These are phyloP conservation scores for Knoxia roxburghii DNA, from an alignment of 257 asterid species.

Conservation along the genomic window DNA sequence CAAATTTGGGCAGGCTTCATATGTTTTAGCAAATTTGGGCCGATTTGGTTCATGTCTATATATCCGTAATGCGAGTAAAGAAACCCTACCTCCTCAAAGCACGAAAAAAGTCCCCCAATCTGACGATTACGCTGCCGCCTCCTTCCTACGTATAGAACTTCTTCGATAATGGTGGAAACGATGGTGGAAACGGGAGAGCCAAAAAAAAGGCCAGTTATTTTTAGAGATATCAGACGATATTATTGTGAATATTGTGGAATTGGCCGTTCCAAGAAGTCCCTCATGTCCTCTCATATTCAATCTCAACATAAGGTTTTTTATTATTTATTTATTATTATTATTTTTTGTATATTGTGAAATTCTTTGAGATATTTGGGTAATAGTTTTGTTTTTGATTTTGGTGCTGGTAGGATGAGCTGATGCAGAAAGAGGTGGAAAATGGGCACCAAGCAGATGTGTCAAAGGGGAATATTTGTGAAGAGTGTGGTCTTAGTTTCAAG, in stretches of 20 bases:
- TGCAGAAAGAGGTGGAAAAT: slow-evolving; percentile 38
- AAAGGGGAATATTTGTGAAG: slow-evolving; percentile 49
- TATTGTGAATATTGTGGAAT: slow-evolving; percentile 79
- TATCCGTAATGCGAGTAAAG: no score
- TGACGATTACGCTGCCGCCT: no score
- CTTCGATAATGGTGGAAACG: no score
- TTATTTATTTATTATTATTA: background rate
- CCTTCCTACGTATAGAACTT: no score
- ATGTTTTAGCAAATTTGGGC: no score
- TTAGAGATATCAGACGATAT: slow-evolving; percentile 66
- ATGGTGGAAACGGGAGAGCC: slow-evolving; percentile 26
- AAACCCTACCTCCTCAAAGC: no score
- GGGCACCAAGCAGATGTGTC: slow-evolving; percentile 19
- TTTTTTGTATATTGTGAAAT: background rate
- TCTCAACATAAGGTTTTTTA: slow-evolving; percentile 54
- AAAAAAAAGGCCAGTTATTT: slow-evolving; percentile 31
- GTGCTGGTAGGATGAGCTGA: slow-evolving; percentile 13
- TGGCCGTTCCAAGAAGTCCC: slow-evolving; percentile 78
- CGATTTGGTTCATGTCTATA: no score
- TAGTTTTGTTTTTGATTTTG: no score
- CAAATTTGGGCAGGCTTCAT: no score
- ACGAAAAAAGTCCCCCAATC: no score
- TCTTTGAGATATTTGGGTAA: no score
- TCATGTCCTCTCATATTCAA: slow-evolving; percentile 59
- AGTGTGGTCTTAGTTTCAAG: slow-evolving; percentile 61